phyloP scores from a whole-genome alignment of 2,329 filamentous ascomycete genomes.

The Hypocrella siamensis region DNA sequence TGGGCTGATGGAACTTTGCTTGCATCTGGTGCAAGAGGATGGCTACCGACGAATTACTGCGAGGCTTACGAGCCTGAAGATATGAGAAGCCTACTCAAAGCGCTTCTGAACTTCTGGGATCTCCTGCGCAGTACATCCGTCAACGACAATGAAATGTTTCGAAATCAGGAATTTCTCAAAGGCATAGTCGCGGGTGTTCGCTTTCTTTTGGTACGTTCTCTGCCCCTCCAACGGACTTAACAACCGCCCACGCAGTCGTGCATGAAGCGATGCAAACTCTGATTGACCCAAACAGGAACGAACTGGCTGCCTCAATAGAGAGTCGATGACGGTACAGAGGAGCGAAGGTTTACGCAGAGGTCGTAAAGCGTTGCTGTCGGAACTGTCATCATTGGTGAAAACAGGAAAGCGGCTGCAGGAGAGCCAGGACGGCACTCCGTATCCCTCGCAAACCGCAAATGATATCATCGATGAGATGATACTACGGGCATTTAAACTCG shows the following conservation, averaged over 20 bases:
- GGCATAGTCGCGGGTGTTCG: slow-evolving; percentile 87
- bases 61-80: slow-evolving; percentile 83
- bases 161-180: slow-evolving; percentile 86
- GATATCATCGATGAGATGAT: slow-evolving; percentile 85
- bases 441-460: slow-evolving; percentile 44
- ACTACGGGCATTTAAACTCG: slow-evolving; percentile 81
- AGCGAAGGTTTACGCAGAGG: slow-evolving; percentile 64
- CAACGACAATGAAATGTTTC: slow-evolving; percentile 63
- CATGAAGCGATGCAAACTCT: not conserved
- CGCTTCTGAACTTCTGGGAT: slow-evolving; percentile 86
- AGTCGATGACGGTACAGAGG: slow-evolving; percentile 57
- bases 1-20: slow-evolving; percentile 95
- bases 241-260: not conserved
- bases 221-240: not conserved
- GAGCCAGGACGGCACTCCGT: slow-evolving; percentile 35
- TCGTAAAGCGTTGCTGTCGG: slow-evolving; percentile 75
- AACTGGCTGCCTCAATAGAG: slow-evolving; percentile 73
- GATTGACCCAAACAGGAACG: slow-evolving; percentile 46
- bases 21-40: slow-evolving; percentile 72
- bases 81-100: slow-evolving; percentile 72
- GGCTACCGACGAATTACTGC: slow-evolving; percentile 97
- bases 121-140: slow-evolving; percentile 63
- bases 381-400: slow-evolving; percentile 80
- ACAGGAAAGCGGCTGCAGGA: slow-evolving; percentile 76
- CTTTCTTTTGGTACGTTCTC: slow-evolving; percentile 59